These are phyloP conservation scores for Solanum dulcamara DNA, from an alignment of 257 asterid genomes.

Conservation along the genomic window DNA sequence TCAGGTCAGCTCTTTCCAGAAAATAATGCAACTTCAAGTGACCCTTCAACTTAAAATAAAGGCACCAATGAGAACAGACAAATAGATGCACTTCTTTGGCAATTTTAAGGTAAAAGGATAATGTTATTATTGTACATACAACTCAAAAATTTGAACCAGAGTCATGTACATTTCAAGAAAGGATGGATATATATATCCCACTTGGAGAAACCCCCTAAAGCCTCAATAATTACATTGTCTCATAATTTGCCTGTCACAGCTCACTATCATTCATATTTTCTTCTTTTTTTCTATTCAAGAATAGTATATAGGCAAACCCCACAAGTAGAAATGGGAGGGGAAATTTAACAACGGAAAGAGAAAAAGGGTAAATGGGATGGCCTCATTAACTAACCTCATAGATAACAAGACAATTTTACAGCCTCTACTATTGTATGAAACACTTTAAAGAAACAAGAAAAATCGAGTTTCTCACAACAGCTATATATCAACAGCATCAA, in stretches of 20 bases:
- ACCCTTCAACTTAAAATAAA: background rate
- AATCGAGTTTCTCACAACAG: background rate
- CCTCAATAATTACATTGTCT: constrained; percentile 8
- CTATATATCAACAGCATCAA: constrained; percentile 19
- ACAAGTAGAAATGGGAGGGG: background rate
- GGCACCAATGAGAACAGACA: background rate
- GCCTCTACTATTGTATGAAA: background rate
- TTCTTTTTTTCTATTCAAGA: background rate
- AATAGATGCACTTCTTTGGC: background rate
- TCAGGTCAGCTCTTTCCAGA: background rate
- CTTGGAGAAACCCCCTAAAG: constrained; percentile 1
- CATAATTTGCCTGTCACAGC: background rate
- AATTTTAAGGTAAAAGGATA: background rate
- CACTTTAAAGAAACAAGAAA: background rate
- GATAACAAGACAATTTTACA: background rate
- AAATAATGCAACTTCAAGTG: background rate
- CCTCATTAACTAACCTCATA: background rate
- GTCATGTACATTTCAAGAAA: background rate
- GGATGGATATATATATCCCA: background rate
- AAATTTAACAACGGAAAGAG: no score
- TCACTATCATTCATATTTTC: background rate
- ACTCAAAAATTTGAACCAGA: background rate
- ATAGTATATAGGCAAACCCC: background rate
- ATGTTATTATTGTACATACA: background rate
- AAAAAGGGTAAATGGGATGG: background rate